phyloP scores from a whole-genome alignment of 495 filamentous ascomycete species.

The Hypoxylon cercidicola region DNA sequence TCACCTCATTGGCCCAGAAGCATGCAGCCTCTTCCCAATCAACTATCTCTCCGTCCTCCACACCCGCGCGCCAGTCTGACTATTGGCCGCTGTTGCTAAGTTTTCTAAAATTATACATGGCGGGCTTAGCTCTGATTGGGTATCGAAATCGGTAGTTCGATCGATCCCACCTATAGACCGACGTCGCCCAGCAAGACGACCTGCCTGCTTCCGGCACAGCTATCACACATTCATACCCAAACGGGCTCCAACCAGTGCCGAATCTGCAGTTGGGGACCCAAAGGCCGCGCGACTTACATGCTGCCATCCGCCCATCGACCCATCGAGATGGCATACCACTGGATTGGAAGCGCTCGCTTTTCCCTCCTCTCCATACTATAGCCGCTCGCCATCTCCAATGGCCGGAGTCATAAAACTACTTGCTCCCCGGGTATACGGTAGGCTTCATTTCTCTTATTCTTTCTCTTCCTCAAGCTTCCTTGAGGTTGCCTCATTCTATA shows the following conservation, averaged over 20 bases:
- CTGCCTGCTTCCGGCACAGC: slow-evolving; percentile 34
- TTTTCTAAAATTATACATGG: slow-evolving; percentile 42
- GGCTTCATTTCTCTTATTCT: slow-evolving; percentile 38
- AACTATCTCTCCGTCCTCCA: slow-evolving; percentile 29
- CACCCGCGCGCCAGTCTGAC: slow-evolving; percentile 35
- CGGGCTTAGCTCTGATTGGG: slow-evolving; percentile 28
- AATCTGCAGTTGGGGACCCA: slow-evolving; percentile 37
- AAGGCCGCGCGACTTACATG: slow-evolving; percentile 37
- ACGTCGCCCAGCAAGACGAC: slow-evolving; percentile 30
- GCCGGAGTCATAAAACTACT: slow-evolving; percentile 48
- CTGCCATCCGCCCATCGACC: slow-evolving; percentile 33
- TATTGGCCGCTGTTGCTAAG: slow-evolving; percentile 37
- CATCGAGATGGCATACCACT: slow-evolving; percentile 25
- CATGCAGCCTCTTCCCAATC: slow-evolving; percentile 37
- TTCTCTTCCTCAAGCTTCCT: slow-evolving; percentile 49
- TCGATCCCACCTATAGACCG: slow-evolving; percentile 33
- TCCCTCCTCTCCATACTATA: slow-evolving; percentile 36
- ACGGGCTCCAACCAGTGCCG: slow-evolving; percentile 29
- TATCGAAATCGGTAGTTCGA: slow-evolving; percentile 20
- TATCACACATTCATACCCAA: slow-evolving; percentile 43
- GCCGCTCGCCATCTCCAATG: slow-evolving; percentile 40
- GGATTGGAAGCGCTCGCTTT: slow-evolving; percentile 44
- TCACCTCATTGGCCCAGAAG: slow-evolving; percentile 34
- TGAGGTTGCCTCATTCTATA: slow-evolving; percentile 49
- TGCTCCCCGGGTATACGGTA: slow-evolving; percentile 39